Base-by-base conservation (phyloP, 768 basidiomycete genomes). In the Dentipellis fragilis region DNA sequence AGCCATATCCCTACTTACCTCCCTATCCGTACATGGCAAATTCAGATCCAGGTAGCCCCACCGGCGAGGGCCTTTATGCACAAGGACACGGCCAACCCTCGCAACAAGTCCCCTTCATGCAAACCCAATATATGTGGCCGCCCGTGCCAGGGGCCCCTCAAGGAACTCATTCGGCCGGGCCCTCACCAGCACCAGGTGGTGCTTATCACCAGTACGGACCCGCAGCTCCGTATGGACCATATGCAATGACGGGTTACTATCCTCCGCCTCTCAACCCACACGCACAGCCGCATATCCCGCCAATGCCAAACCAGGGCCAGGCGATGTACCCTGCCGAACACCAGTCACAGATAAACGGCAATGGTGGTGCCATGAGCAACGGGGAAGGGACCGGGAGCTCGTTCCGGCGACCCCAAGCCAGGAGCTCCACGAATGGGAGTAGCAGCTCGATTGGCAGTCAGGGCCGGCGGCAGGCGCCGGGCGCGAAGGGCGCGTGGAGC, bases 401-500 rank as follows among this genome's bases (percentile, higher is more conserved):
- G 5, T 45, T 45, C 42, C 42, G 29, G 17, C 52, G 39, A 14
- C 52, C 52, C 12, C 52, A 37, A 2, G 9, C 37, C n/a, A 17
- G 52, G 38, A 53, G 37, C 40, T 21, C 17, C n/a, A 40, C 52
- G 22, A 45, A 16, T 5, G 52, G 52, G 10, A 42, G 37, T 21
- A 47, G 49, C 49, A 19, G 38, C 59, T 52, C 51, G 54, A 58
- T 8, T 57, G 57, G 19, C 52, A 56, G 5, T 56, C 54, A 39
- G 58, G 52, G 34, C 58, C 17, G 52, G 34, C 16, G 59, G 57
- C 22, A 68, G 73, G 64, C 63, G 67, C n/a, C 61, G 63, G 17
- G 63, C 55, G 14, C 46, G 34, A 56, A 9, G 60, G 51, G n/a
- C 22, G 38, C 76, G 19, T 88, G 86, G 85, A 87, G 79, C 65